Evolutionary conservation across 208 protist genomes (phyloP).

Genomic region (Wallacemonas collosoma): DNA sequence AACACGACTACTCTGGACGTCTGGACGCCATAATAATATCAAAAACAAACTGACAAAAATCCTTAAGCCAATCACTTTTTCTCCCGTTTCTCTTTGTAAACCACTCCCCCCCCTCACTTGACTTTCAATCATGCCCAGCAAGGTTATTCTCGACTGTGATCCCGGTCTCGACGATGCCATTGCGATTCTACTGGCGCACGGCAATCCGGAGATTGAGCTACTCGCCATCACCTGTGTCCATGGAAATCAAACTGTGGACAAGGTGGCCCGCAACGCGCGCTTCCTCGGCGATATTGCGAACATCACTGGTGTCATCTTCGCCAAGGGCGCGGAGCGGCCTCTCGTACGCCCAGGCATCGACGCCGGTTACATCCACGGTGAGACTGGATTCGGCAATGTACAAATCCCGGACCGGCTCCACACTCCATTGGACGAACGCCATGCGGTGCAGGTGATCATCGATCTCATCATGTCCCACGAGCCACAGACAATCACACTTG

Average conservation of each 20-base stretch:
- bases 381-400: slow-evolving; percentile 59
- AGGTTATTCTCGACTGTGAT: slow-evolving; percentile 87
- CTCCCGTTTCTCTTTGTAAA: too few relatives aligned
- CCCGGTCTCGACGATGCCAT: slow-evolving; percentile 86
- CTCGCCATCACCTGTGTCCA: slow-evolving; percentile 79
- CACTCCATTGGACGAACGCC: slow-evolving; percentile 37
- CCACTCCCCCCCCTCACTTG: too few relatives aligned
- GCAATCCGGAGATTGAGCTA: slow-evolving; percentile 66
- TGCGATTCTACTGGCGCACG: slow-evolving; percentile 70
- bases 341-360: slow-evolving; percentile 41
- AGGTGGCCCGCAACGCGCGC: slow-evolving; percentile 70
- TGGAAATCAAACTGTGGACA: slow-evolving; percentile 86
- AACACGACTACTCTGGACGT: too few relatives aligned
- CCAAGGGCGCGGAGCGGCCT: slow-evolving; percentile 44
- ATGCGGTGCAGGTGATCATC: slow-evolving; percentile 62
- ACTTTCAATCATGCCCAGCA: slow-evolving; percentile 36
- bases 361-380: slow-evolving; percentile 75
- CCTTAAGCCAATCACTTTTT: too few relatives aligned
- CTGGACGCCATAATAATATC: too few relatives aligned
- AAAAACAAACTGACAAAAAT: too few relatives aligned
- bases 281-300: slow-evolving; percentile 41
- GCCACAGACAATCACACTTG: slow-evolving; percentile 54
- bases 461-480: slow-evolving; percentile 59
- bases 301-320: slow-evolving; percentile 44
- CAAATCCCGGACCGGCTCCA: slow-evolving; percentile 24